Base-by-base conservation (phyloP, 495 filamentous ascomycete species). In the Podospora australis region DNA sequence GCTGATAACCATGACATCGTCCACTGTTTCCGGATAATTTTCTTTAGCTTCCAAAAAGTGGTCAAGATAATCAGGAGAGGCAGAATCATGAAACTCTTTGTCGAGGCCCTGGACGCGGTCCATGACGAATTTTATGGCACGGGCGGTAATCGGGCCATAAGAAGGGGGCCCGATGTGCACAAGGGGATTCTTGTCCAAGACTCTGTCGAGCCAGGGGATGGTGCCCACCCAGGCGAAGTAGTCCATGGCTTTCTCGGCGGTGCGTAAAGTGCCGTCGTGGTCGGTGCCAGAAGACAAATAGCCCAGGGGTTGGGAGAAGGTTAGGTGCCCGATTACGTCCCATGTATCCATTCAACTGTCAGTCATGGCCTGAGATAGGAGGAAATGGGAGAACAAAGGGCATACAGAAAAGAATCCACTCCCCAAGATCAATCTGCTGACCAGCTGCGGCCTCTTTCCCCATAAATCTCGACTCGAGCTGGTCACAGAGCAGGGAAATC, bases 241-340 rank as follows among this genome's bases (percentile, higher is more conserved):
- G 16, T 53, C 50, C 25, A 52, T 23, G 4, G 44, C 30, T 10
- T 53, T 55, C 6, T 50, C 46, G 25, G 48, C 44, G 16, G 28
- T 52, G 10, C 14, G 5, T n/a, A 60, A 24, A 3, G 53, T 54
- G 3, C 44, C 41, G 43, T 60, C 57, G 25, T 57, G 57, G 24
- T 55, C 57, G n/a, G 1, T 28, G 14, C 62, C 68, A 9, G 59
- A 48, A n/a, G 64, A 55, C 17, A 72, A 42, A 41, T 67, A 69
- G 38, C 70, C 68, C 38, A 67, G 52, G 1, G 56, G 58, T 22
- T 64, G 48, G 49, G 55, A 54, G 41, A 71, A 71, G 30, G 67
- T 64, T 5, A 60, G 44, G 26, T 56, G 54, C 6, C 51, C 52
- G 19, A 57, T 36, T 4, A 68, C 58, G 38, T 70, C 67, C 65